phyloP scores from a whole-genome alignment of 1,284 basidiomycete species.

The Ceratobasidium sp. region DNA sequence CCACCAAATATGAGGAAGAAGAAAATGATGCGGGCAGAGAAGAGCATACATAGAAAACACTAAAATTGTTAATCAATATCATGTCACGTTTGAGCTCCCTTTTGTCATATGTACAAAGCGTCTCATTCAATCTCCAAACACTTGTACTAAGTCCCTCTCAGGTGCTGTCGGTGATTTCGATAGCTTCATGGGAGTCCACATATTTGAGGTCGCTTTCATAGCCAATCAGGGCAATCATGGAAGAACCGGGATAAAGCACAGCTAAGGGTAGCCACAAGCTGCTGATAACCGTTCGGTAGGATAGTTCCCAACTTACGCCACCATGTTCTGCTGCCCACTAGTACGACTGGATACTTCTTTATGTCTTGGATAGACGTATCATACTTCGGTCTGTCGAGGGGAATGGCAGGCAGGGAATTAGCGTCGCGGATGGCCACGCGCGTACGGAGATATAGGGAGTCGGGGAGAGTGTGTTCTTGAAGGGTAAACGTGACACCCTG shows the following conservation, averaged over 20 bases:
- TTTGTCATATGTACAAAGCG: slow-evolving; percentile 83
- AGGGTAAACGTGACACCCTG: background rate
- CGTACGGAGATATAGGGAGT: background rate
- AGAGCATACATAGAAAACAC: slow-evolving; percentile 85
- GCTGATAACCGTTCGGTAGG: background rate
- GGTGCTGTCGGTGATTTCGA: slow-evolving; percentile 88
- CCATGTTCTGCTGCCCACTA: background rate
- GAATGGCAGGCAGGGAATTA: background rate
- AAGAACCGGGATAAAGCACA: background rate
- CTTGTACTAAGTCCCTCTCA: slow-evolving; percentile 94
- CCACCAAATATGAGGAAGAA: too few species aligned
- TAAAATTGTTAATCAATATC: slow-evolving; percentile 97
- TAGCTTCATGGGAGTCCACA: slow-evolving; percentile 70
- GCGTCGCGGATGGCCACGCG: background rate
- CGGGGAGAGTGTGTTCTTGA: background rate
- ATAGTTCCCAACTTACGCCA: background rate
- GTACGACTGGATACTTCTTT: background rate
- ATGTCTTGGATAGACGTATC: background rate
- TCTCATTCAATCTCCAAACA: slow-evolving; percentile 90
- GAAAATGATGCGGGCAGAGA: too few species aligned
- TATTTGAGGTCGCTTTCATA: background rate
- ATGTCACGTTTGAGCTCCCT: slow-evolving; percentile 90
- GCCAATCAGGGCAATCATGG: background rate
- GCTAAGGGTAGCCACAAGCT: background rate
- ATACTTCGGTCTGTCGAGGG: background rate